Base-by-base conservation (phyloP, 2,329 filamentous ascomycete species). In the Epichloe brachyelytri region DNA sequence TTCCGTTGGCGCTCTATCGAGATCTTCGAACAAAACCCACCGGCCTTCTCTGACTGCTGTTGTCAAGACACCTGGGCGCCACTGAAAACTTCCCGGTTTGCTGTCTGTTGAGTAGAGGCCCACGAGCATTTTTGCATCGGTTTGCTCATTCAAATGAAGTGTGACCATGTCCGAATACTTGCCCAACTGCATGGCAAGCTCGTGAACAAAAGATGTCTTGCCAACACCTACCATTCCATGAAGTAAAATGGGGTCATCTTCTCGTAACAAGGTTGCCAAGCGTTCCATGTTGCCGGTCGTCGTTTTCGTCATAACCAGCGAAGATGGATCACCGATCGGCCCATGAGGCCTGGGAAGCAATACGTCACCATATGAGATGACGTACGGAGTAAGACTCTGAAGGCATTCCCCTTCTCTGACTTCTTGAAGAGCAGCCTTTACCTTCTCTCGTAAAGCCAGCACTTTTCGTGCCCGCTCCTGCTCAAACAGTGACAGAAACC, bases 1-100 rank as follows among this genome's bases (percentile, higher is more conserved):
- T 67, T 98, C 93, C 57, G 88, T 91, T 4, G 94, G 93, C 11
- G 93, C 93, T 55, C 91, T 83, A 64, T 98, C 90, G 40, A 99
- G 76, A 66, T 99, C 94, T 67, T 99, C 94, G 53, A 99, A 94
- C 57, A 98, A 75, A 6, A 98, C 86, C 94, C 93, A 98, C 61
- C 91, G 79, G 15, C 93, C 94, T 71, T 98, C 91, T 62, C 79
- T 84, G 3, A 97, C 89, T 37, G 94, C 94, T 33, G 88, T 95
- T 0, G 93, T 96, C 58, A 99, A 72, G 19, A 97, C 87, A 68
- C 93, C 93, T 3, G 93, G 81, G 53, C 87, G 82, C 93, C 93
- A 99, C 48, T 80, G 79, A 64, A 98, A 98, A 10, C 87, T 90
- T 1, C 90, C 90, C 1, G 89, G 90, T 54, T 84, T 86, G 15